Percentiles rank a stretch among this genome's conserved stretches.
These are phyloP conservation scores for Termitomyces sp. DNA, from an alignment of 1,284 basidiomycete species.

Conservation along the genomic window DNA sequence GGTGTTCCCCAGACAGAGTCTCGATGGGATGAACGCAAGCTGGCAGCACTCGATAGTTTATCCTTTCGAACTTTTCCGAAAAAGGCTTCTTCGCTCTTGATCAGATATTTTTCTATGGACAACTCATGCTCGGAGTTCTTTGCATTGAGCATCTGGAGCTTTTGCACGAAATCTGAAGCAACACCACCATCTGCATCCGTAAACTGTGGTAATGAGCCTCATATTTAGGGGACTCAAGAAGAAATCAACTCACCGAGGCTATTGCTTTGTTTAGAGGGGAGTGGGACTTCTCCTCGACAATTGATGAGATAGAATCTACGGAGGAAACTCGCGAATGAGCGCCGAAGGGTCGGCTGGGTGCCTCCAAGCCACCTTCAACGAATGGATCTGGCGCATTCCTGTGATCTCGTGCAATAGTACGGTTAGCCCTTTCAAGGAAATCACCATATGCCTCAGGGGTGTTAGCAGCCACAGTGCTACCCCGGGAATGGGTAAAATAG, in stretches of 20 bases:
- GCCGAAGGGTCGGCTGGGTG: conserved; percentile 72
- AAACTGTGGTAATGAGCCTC: conserved; percentile 47
- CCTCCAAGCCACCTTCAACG: conserved; percentile 48
- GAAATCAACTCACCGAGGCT: conserved; percentile 55
- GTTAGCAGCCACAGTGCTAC: conserved; percentile 25
- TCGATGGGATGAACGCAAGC: conserved; percentile 71
- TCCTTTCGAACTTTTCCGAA: conserved; percentile 86
- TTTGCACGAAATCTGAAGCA: conserved; percentile 82
- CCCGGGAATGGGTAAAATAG: conserved; percentile 40
- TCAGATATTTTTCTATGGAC: conserved; percentile 85
- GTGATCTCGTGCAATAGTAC: conserved; percentile 74
- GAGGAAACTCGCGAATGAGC: conserved; percentile 76
- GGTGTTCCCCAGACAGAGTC: conserved; percentile 81
- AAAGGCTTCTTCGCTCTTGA: conserved; percentile 89
- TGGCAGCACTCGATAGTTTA: conserved; percentile 72
- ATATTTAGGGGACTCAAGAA: not conserved
- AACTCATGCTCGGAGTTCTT: conserved; percentile 88
- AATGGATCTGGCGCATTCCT: conserved; percentile 79
- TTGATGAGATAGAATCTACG: conserved; percentile 82
- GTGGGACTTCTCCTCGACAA: conserved; percentile 84
- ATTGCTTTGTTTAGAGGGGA: conserved; percentile 91
- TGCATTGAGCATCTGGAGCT: conserved; percentile 70
- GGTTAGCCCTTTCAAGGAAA: conserved; percentile 83
- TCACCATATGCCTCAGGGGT: conserved; percentile 54
- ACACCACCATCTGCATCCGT: conserved; percentile 91